These are phyloP conservation scores for Podospora conica DNA, from an alignment of 495 filamentous ascomycete species.

Conservation along the genomic window DNA sequence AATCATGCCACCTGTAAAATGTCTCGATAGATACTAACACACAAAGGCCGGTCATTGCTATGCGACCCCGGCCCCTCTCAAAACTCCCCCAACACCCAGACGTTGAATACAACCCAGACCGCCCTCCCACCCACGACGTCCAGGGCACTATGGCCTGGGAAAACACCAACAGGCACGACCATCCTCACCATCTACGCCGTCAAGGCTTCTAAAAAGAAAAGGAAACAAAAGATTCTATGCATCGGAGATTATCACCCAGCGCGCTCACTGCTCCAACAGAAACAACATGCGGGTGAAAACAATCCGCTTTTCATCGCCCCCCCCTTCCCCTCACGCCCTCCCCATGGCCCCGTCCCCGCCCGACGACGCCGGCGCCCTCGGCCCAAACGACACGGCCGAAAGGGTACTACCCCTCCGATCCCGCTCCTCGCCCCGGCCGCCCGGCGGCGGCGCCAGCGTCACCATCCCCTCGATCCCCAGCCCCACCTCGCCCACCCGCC, in stretches of 20 bases:
- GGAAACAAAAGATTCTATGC: not conserved
- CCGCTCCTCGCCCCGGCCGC: constrained; percentile 9
- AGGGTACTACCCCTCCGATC: constrained; percentile 32
- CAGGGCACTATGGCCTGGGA: too few species aligned
- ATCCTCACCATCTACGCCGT: not conserved
- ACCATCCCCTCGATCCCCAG: constrained; percentile 56
- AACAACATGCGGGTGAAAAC: not conserved
- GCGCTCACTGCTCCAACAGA: not conserved
- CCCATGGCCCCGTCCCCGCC: constrained; percentile 24
- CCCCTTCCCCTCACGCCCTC: not conserved
- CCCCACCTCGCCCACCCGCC: constrained; percentile 75
- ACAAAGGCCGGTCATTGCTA: not conserved
- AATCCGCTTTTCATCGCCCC: not conserved
- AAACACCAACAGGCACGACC: not conserved
- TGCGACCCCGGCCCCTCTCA: not conserved
- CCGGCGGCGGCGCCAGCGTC: constrained; percentile 17
- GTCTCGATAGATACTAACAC: not conserved
- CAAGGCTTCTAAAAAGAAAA: not conserved
- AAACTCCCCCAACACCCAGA: not conserved
- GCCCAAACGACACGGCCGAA: constrained; percentile 13
- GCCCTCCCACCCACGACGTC: too few species aligned
- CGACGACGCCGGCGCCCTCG: constrained; percentile 9
- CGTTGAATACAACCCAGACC: not conserved
- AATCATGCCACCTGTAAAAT: not conserved
- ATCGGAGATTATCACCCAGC: constrained; percentile 2